Evolutionary conservation across 768 basidiomycete species (phyloP).

Genomic region (Boletus speciosus): DNA sequence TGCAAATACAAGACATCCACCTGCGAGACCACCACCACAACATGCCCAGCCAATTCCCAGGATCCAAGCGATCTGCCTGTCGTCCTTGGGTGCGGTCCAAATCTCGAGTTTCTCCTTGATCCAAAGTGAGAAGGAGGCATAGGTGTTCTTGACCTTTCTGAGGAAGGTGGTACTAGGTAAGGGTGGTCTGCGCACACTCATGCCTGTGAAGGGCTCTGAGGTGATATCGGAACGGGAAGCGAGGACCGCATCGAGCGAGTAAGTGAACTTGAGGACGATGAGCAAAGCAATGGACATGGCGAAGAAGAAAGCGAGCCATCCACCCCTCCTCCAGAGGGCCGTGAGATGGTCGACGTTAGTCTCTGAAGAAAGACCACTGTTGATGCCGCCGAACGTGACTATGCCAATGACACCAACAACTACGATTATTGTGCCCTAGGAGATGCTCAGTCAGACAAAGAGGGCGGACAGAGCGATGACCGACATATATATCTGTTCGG

Average conservation of each 20-base stretch:
- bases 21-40: conserved; percentile 86
- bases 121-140: conserved; percentile 48
- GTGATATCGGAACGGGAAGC: conserved; percentile 65
- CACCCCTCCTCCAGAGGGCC: conserved; percentile 76
- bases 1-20: conserved; percentile 84
- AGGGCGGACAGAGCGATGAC: conserved; percentile 22
- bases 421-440: conserved; percentile 77
- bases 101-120: conserved; percentile 62
- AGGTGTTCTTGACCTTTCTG: conserved; percentile 36
- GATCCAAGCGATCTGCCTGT: conserved; percentile 84
- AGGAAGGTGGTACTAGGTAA: conserved; percentile 24
- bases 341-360: conserved; percentile 76
- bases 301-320: conserved; percentile 92
- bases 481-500: conserved; percentile 74
- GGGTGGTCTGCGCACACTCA: conserved; percentile 30
- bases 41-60: conserved; percentile 94
- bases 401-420: conserved; percentile 84
- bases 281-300: conserved; percentile 68
- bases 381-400: conserved; percentile 82
- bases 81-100: conserved; percentile 77
- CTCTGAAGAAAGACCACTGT: conserved; percentile 71
- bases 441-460: neutral
- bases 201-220: conserved; percentile 49
- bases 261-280: conserved; percentile 62
- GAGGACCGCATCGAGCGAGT: conserved; percentile 71